Base-by-base conservation (phyloP, 345 rosid species). In the Euphorbia lathyris region DNA sequence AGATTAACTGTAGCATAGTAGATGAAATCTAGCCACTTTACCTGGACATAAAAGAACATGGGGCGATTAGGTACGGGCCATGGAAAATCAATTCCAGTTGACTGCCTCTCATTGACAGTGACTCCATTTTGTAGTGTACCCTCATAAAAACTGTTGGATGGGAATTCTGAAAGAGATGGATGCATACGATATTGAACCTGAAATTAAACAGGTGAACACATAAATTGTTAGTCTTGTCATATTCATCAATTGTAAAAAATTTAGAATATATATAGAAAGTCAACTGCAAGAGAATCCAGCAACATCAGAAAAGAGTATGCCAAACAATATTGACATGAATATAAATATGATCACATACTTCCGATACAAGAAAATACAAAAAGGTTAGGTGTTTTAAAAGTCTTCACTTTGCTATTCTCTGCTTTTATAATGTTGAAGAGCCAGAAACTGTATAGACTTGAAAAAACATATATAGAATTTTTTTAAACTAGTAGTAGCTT, bases 171-270 rank as follows among this genome's bases (percentile, higher is more conserved):
- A 76, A 96, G 79, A 66, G 86, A 90, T 58, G 99, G 99, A 72
- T 96, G 99, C 99, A 96, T 96, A 50, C 99, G 96, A 66, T 96
- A 96, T 73, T 96, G 99, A 66, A 96, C 99, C 99, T 96, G 79
- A 69, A 64, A 66, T 61, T 64, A 50, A 20, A 70, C 23, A 74
- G 63, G 63, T 67, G 38, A 74, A 40, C 67, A 14, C 10, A 79
- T 72, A 69, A 42, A 9, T 62, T 6, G 60, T 60, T 51, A 74
- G n/a, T 34, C 30, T 19, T 51, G 48, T 40, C 70, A 66, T 40
- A 29, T 26, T 57, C 16, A 52, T 58, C 22, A 70, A 38, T 65
- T 55, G 68, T 0, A 25, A 62, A n/a, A n/a, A n/a, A n/a, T n/a
- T n/a, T n/a, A n/a, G n/a, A n/a, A n/a, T n/a, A n/a, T n/a, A n/a